Percentiles rank a stretch among this genome's conserved stretches.
phyloP scores from a whole-genome alignment of 2,329 filamentous ascomycete genomes.

The Beauveria sp. region DNA sequence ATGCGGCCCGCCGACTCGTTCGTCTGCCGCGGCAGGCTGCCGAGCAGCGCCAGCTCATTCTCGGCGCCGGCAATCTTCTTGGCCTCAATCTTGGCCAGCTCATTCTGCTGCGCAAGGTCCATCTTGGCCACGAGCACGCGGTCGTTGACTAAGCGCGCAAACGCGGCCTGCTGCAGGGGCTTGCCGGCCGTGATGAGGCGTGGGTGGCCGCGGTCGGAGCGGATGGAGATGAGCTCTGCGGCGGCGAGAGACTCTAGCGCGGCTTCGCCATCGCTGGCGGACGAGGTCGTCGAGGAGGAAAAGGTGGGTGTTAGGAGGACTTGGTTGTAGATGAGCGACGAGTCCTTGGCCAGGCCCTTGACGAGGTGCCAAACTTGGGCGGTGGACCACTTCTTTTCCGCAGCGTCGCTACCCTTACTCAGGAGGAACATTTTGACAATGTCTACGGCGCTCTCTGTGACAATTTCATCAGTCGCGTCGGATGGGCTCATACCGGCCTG shows the following conservation, averaged over 20 bases:
- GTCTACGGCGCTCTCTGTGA: constrained; percentile 80
- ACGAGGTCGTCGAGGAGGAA: constrained; percentile 43
- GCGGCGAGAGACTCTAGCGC: constrained; percentile 75
- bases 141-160: constrained; percentile 64
- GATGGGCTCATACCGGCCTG: constrained; percentile 77
- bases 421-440: constrained; percentile 91
- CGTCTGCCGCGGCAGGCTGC: constrained; percentile 61
- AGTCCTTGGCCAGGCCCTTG: constrained; percentile 63
- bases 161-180: constrained; percentile 80
- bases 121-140: constrained; percentile 65
- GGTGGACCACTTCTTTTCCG: constrained; percentile 61
- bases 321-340: constrained; percentile 74
- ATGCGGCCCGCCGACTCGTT: constrained; percentile 58
- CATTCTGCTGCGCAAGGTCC: constrained; percentile 60
- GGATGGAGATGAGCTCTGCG: constrained; percentile 76
- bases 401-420: constrained; percentile 40
- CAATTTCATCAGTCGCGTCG: constrained; percentile 78
- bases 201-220: constrained; percentile 67
- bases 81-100: constrained; percentile 64
- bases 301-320: constrained; percentile 72
- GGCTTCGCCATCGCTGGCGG: constrained; percentile 56
- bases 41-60: constrained; percentile 66
- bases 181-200: constrained; percentile 71
- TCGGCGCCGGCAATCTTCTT: constrained; percentile 73
- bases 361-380: constrained; percentile 90